Conservation (phyloP, 305 asterid species). For the Rubia balearica region DNA sequence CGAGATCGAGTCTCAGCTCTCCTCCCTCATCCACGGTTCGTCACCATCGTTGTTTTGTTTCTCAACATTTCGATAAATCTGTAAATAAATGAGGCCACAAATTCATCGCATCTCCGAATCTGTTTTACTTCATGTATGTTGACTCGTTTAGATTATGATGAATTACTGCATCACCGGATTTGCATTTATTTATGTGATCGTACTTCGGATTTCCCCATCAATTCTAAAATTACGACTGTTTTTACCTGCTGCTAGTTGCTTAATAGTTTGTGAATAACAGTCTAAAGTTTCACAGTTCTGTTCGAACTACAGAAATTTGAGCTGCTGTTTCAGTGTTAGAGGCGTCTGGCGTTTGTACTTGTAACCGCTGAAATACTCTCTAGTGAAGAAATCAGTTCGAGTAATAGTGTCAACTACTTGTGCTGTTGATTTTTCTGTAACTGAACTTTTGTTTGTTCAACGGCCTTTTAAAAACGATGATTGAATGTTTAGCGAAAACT, state of each 20-base stretch:
- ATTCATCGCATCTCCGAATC: neutral
- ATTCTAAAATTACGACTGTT: neutral
- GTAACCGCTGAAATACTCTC: neutral
- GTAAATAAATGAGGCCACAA: neutral
- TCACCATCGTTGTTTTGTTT: slow-evolving; percentile 6
- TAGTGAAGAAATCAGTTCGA: neutral
- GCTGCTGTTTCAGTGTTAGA: neutral
- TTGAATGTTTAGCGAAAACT: neutral
- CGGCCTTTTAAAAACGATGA: neutral
- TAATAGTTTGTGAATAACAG: neutral
- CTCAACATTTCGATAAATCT: neutral
- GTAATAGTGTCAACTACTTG: neutral
- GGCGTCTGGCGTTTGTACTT: neutral
- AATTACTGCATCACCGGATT: neutral
- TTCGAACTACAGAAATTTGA: neutral
- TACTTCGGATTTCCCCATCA: no score
- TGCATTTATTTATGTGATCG: neutral
- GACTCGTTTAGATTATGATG: neutral
- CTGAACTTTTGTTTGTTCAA: neutral
- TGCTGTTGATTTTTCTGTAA: neutral
- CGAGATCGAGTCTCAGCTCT: slow-evolving; percentile 51
- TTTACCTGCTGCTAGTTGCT: neutral
- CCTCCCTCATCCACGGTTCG: slow-evolving; percentile 59
- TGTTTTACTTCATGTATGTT: neutral
- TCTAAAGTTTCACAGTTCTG: neutral